phyloP scores from a whole-genome alignment of 371 early-diverging fungal species.

The Mortierella sp. region DNA sequence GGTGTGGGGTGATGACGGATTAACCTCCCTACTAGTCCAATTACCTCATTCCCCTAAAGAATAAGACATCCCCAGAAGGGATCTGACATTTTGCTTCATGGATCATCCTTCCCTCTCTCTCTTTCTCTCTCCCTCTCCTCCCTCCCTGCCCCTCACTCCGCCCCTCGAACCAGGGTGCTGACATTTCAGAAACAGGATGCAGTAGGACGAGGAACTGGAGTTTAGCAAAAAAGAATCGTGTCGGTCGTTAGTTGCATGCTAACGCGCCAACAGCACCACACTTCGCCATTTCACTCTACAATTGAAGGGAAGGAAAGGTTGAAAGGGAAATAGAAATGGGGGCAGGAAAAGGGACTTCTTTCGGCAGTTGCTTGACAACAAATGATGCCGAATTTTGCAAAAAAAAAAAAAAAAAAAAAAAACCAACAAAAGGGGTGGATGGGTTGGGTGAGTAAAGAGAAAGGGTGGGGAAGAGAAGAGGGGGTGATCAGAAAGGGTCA shows the following conservation, averaged over 20 bases:
- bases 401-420: neutral
- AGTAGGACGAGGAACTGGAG: slow-evolving; percentile 1
- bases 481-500: neutral
- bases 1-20: too few species aligned
- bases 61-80: too few species aligned
- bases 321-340: neutral
- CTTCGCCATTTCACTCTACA: neutral
- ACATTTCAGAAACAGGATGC: neutral
- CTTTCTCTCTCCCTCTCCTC: too few species aligned
- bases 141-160: too few species aligned
- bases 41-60: too few species aligned
- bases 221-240: neutral
- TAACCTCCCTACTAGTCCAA: too few species aligned
- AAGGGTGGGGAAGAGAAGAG: neutral
- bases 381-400: neutral
- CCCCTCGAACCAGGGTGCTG: too few species aligned
- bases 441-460: neutral
- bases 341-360: neutral
- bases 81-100: too few species aligned
- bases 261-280: neutral
- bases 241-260: neutral
- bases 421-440: neutral
- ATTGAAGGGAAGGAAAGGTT: neutral
- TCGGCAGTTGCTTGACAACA: slow-evolving; percentile 1
- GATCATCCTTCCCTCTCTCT: too few species aligned